phyloP scores from a whole-genome alignment of 2,329 filamentous ascomycete species.

The Bipolaris gigantea region DNA sequence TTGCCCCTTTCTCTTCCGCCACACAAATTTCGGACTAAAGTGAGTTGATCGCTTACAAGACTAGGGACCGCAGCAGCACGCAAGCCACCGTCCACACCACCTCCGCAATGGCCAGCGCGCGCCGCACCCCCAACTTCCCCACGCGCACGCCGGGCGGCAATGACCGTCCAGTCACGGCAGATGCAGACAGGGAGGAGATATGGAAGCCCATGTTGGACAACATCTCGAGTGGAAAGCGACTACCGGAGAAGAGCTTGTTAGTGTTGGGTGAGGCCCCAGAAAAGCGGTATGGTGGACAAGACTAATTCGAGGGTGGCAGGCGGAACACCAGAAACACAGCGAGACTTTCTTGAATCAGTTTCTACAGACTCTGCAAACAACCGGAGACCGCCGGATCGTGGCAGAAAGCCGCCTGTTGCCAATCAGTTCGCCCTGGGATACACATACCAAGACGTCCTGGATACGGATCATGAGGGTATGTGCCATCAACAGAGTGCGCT shows the following conservation, averaged over 20 bases:
- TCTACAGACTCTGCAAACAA: slow-evolving; percentile 43
- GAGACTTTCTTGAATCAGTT: slow-evolving; percentile 71
- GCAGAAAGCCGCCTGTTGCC: slow-evolving; percentile 71
- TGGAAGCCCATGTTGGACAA: slow-evolving; percentile 93
- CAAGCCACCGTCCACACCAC: slow-evolving; percentile 23
- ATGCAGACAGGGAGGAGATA: slow-evolving; percentile 76
- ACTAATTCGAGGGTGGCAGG: slow-evolving; percentile 53
- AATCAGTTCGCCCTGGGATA: slow-evolving; percentile 93
- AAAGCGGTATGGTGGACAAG: slow-evolving; percentile 15
- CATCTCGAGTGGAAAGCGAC: slow-evolving; percentile 83
- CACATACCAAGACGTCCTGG: slow-evolving; percentile 91
- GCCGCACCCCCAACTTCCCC: slow-evolving; percentile 37
- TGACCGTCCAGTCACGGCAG: slow-evolving; percentile 53
- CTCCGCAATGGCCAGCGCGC: slow-evolving; percentile 42
- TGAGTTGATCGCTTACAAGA: neutral
- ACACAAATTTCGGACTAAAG: neutral
- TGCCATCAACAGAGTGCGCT: slow-evolving; percentile 4
- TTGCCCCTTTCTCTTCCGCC: slow-evolving; percentile 7
- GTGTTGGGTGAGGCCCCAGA: slow-evolving; percentile 67
- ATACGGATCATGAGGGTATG: slow-evolving; percentile 87
- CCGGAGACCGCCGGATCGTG: slow-evolving; percentile 57
- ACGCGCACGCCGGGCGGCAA: slow-evolving; percentile 25
- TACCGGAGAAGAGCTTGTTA: slow-evolving; percentile 89
- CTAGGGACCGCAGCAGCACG: neutral
- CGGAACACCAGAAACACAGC: slow-evolving; percentile 79